Base-by-base conservation (phyloP, 1,284 basidiomycete species). In the Pascua sp. region DNA sequence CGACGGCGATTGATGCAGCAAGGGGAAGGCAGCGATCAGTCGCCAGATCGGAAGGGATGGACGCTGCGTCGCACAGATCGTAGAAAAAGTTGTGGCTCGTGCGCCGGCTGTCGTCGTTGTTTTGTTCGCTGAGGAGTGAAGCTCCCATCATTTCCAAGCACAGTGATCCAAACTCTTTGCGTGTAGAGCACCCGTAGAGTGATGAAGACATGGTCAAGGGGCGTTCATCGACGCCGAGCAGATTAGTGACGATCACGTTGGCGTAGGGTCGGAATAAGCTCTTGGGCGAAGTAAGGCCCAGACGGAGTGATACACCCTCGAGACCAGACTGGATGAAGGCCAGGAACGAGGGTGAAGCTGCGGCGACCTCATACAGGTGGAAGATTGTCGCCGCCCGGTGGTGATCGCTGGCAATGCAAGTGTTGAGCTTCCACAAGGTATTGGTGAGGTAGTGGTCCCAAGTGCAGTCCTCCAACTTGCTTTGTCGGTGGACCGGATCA, bases 311-410 rank as follows among this genome's bases (percentile, higher is more conserved):
- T 11, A 88, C 85, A 4, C 83, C 84, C 10, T 71, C 68, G 15
- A 97, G 78, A 17, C 90, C 81, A 2, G 81, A 78, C 63, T 86
- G 83, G 42, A 92, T 83, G 64, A 91, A 86, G 8, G 67, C 68
- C 9, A 81, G 78, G 68, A 86, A 89, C 16, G 67, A 65, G 24
- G 64, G 39, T 3, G 62, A 64, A 78, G 76, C 43, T 82, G 79
- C 62, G 79, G 85, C 49, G 7, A 85, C 82, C 71, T 93, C 90
- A 56, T 97, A 79, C 41, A 98, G 73, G 73, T 94, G 87, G 83
- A 88, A 93, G 67, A 95, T 90, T 1, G 91, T 84, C 0, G 86
- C 87, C n/a, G 89, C 83, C n/a, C 94, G 84, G 11, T 89, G 83
- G 1, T 84, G 82, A 2, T 90, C 88, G 68, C 86, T 89, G 16